phyloP scores from a whole-genome alignment of 306 rosid genomes.

The Prunus mira region DNA sequence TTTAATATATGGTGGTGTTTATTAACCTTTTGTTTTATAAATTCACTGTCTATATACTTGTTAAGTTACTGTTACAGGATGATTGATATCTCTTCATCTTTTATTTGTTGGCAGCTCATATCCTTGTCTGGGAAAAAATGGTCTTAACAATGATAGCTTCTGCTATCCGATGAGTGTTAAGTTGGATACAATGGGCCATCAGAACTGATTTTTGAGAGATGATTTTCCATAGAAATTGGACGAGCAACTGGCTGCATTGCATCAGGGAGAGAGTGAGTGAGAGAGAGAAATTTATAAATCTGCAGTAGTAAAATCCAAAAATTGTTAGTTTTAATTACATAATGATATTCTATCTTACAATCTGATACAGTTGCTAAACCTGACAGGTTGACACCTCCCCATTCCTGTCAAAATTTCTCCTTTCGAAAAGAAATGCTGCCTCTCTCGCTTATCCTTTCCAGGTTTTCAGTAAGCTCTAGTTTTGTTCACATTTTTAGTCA shows the following conservation, averaged over 20 bases:
- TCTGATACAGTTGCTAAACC: background rate
- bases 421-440: background rate
- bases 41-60: background rate
- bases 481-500: background rate
- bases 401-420: conserved; percentile 1
- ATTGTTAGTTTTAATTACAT: background rate
- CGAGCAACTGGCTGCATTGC: conserved; percentile 5
- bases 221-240: background rate
- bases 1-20: background rate
- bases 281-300: conserved; percentile 1
- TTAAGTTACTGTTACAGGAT: background rate
- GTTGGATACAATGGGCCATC: conserved; percentile 13
- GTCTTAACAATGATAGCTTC: conserved; percentile 25
- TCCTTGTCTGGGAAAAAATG: conserved; percentile 52
- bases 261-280: background rate
- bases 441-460: background rate
- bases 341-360: conserved; percentile 3
- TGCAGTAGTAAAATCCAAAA: background rate
- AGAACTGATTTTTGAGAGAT: conserved; percentile 8
- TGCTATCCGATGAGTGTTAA: conserved; percentile 9
- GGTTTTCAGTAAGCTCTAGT: background rate
- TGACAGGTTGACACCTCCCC: background rate
- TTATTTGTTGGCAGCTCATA: conserved; percentile 49
- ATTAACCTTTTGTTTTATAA: background rate
- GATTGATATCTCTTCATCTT: conserved; percentile 13